Evolutionary conservation across 1,284 basidiomycete species (phyloP).

Genomic region (Fomitiporia mediterranea): DNA sequence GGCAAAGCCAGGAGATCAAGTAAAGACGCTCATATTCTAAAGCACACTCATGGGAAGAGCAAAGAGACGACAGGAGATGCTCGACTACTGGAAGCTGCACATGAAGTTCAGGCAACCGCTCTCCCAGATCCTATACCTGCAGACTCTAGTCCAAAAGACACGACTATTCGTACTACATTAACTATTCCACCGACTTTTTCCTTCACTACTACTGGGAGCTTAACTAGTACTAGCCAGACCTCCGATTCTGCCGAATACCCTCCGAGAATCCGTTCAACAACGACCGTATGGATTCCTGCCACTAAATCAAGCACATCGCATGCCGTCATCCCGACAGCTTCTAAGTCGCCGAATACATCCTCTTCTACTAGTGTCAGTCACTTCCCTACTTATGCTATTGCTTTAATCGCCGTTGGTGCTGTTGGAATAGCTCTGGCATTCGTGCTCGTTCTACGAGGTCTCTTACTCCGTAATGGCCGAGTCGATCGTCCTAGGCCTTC

Average conservation of each 20-base stretch:
- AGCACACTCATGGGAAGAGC: neutral
- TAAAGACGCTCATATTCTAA: neutral
- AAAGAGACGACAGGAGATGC: neutral
- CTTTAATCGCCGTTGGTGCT: slow-evolving; percentile 51
- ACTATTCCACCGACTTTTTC: slow-evolving; percentile 11
- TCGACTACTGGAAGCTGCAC: neutral
- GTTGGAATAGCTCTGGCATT: slow-evolving; percentile 47
- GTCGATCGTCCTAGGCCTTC: slow-evolving; percentile 57
- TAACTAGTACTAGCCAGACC: neutral
- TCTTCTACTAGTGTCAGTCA: slow-evolving; percentile 29
- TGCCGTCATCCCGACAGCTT: neutral
- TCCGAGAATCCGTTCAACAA: slow-evolving; percentile 4
- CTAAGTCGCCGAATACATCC: neutral
- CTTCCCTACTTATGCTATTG: slow-evolving; percentile 45
- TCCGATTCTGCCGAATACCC: neutral
- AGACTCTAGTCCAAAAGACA: neutral
- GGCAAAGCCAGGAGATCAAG: neutral
- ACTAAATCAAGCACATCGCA: neutral
- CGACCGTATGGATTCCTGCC: slow-evolving; percentile 16
- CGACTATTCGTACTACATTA: slow-evolving; percentile 12
- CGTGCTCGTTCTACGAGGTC: slow-evolving; percentile 45
- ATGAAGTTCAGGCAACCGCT: slow-evolving; percentile 13
- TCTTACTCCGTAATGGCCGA: slow-evolving; percentile 45
- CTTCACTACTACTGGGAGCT: neutral
- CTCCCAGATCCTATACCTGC: slow-evolving; percentile 16